Evolutionary conservation across 2,329 filamentous ascomycete species (phyloP).

Genomic region (Arthroderma sp.): DNA sequence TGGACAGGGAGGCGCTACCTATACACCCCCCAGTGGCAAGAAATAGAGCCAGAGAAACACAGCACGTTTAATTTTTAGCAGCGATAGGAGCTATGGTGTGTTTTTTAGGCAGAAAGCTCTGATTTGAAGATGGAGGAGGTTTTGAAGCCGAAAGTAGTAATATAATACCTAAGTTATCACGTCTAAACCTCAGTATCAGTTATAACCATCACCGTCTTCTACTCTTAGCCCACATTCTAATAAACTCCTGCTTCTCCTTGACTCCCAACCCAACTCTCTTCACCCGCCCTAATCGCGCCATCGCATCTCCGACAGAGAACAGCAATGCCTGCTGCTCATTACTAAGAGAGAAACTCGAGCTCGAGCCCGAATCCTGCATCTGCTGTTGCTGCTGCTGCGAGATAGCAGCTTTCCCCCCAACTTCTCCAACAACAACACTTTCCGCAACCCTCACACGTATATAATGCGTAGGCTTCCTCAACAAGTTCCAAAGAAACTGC

Average conservation of each 20-base stretch:
- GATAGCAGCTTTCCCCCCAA: slow-evolving; percentile 39
- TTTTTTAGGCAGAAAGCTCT: too few relatives aligned
- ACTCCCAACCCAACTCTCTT: slow-evolving; percentile 79
- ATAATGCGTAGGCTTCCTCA: slow-evolving; percentile 72
- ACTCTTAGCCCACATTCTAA: slow-evolving; percentile 47
- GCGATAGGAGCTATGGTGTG: too few relatives aligned
- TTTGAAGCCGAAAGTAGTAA: too few relatives aligned
- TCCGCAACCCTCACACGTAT: slow-evolving; percentile 86
- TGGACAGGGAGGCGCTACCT: slow-evolving; percentile 44
- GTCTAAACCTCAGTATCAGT: too few relatives aligned
- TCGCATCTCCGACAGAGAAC: slow-evolving; percentile 67
- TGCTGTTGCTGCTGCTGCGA: slow-evolving; percentile 13
- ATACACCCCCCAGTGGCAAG: slow-evolving; percentile 43
- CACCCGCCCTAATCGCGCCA: slow-evolving; percentile 76
- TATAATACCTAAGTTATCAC: too few relatives aligned
- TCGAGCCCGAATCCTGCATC: slow-evolving; percentile 14
- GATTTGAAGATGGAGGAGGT: too few relatives aligned
- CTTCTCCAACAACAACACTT: slow-evolving; percentile 39
- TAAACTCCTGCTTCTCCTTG: slow-evolving; percentile 69
- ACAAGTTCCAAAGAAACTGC: slow-evolving; percentile 70
- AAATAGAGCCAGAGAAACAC: background rate
- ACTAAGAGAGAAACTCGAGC: slow-evolving; percentile 22
- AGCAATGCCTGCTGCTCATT: slow-evolving; percentile 56
- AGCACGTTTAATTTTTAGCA: too few relatives aligned
- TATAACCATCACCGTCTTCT: background rate